Evolutionary conservation across 352 stramenopile species (phyloP).

Genomic region (Globisporangium alternatum): DNA sequence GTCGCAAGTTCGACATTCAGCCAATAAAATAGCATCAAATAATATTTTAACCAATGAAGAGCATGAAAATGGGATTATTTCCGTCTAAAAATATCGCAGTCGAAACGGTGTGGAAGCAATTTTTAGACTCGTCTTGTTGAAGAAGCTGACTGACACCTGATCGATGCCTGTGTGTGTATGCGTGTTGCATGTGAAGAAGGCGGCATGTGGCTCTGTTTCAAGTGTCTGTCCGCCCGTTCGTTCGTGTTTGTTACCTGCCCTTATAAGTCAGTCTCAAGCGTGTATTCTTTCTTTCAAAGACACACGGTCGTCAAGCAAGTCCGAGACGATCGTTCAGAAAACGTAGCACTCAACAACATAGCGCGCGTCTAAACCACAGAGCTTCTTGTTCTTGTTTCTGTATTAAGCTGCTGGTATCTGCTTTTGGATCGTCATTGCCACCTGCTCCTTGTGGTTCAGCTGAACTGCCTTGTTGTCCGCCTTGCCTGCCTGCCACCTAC

Average conservation of each 20-base stretch:
- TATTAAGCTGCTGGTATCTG: slow-evolving; percentile 4
- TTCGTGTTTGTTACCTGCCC: background rate
- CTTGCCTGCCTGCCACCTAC: slow-evolving; percentile 25
- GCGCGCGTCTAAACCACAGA: background rate
- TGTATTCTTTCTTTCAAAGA: background rate
- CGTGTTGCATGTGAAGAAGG: too few relatives aligned
- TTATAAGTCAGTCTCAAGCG: background rate
- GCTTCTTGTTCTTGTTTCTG: slow-evolving; percentile 2
- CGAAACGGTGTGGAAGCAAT: background rate
- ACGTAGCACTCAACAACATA: background rate
- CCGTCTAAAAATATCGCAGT: slow-evolving; percentile 5
- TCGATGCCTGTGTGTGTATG: background rate
- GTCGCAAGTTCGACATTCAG: background rate
- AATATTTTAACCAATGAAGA: background rate
- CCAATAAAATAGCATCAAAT: background rate
- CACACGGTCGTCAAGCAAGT: background rate
- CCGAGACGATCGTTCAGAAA: background rate
- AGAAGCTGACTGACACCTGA: background rate
- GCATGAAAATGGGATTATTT: background rate
- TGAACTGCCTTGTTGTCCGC: background rate
- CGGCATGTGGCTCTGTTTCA: background rate
- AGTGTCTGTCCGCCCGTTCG: background rate
- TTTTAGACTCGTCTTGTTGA: background rate
- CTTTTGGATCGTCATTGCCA: background rate
- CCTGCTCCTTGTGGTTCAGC: background rate